Percentiles rank a stretch among this genome's conserved stretches.
Evolutionary conservation across 2,329 filamentous ascomycete species (phyloP).

Genomic region (Trichoderma sp.): DNA sequence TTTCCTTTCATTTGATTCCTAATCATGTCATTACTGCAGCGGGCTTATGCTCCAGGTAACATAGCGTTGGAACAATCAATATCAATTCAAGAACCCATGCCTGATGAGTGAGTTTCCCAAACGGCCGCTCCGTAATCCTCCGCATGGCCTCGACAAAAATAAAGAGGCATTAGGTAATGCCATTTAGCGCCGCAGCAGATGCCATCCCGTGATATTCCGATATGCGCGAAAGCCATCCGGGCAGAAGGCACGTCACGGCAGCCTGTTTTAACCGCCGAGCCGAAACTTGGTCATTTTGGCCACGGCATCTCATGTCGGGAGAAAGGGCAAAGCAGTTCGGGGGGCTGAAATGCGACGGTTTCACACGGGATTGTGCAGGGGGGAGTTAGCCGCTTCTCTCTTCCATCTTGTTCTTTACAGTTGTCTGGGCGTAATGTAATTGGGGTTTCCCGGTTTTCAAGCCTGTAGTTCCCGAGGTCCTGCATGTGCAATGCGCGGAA

Average conservation of each 20-base stretch:
- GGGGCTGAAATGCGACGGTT: not conserved
- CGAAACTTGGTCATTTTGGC: not conserved
- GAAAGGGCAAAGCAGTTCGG: not conserved
- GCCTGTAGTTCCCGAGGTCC: conserved; percentile 31
- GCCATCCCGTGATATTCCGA: conserved; percentile 8
- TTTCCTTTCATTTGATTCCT: not conserved
- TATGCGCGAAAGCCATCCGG: not conserved
- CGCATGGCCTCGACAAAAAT: not conserved
- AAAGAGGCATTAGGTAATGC: conserved; percentile 9
- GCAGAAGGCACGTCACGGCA: not conserved
- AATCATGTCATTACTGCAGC: not conserved
- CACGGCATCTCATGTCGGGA: not conserved
- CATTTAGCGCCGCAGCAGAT: not conserved
- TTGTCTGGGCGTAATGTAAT: not conserved
- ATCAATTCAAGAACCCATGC: not conserved
- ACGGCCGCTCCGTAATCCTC: not conserved
- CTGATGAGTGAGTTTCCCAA: not conserved
- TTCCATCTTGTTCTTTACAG: not conserved
- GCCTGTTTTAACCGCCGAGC: not conserved
- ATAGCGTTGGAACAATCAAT: not conserved
- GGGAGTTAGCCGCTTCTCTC: not conserved
- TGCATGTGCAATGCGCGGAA: not conserved
- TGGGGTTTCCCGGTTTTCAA: not conserved
- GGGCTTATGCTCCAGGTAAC: not conserved
- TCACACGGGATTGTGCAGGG: not conserved